These are phyloP conservation scores for Eucalyptus erythrocorys DNA, from an alignment of 345 rosid species.

Conservation along the genomic window DNA sequence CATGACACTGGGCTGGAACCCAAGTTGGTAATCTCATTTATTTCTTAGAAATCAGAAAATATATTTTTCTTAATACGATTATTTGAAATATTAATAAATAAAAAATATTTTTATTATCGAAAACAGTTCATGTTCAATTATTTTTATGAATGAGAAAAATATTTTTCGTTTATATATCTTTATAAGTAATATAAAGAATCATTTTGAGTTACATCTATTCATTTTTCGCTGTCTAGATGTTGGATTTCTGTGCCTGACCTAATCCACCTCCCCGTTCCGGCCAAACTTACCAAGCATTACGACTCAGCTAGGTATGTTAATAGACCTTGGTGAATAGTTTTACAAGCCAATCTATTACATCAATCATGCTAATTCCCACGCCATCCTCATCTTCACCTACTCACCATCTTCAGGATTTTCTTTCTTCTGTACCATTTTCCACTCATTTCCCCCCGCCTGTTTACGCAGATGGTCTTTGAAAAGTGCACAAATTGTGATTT, in stretches of 20 bases:
- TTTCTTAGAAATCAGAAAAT: no score
- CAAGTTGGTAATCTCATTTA: no score
- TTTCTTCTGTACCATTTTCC: background rate
- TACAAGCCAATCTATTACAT: background rate
- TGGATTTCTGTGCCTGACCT: background rate
- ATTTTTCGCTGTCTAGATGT: no score
- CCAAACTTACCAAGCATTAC: background rate
- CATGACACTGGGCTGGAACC: no score
- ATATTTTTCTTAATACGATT: no score
- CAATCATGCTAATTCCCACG: background rate
- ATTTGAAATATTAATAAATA: no score
- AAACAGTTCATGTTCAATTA: no score
- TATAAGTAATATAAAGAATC: no score
- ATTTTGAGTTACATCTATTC: no score
- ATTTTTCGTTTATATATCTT: no score
- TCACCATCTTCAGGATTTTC: background rate
- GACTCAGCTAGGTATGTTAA: background rate
- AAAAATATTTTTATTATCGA: no score
- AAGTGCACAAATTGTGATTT: background rate
- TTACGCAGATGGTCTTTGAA: background rate
- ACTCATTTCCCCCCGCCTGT: background rate
- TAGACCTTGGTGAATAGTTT: background rate
- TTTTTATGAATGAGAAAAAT: fast-evolving
- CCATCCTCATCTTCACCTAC: background rate
- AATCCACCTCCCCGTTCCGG: background rate